Evolutionary conservation across 169 alveolate genomes (phyloP).

Genomic region (Eimeria acervulina): DNA sequence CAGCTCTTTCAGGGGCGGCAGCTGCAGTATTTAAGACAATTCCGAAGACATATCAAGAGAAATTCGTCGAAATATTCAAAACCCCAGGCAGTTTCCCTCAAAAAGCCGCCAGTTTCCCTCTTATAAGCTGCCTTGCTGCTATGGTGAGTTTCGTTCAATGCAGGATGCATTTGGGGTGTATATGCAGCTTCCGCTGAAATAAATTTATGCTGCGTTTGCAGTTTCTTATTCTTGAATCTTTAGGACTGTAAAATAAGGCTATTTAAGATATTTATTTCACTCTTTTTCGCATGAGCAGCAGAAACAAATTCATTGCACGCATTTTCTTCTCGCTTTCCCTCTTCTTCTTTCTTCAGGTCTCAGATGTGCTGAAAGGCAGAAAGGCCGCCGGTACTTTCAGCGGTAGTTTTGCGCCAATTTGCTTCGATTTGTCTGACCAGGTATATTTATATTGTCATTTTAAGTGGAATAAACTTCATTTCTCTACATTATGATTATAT

Average conservation of each 20-base stretch:
- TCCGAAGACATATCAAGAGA: constrained; percentile 53
- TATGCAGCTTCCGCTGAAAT: no score
- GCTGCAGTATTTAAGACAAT: neutral
- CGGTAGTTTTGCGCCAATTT: constrained; percentile 73
- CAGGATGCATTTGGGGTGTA: no score
- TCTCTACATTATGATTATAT: no score
- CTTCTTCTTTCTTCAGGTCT: neutral
- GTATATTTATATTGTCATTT: neutral
- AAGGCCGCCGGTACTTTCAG: constrained; percentile 49
- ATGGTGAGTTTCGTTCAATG: no score
- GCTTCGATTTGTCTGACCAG: constrained; percentile 65
- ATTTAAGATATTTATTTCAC: no score
- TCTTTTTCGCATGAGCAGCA: neutral
- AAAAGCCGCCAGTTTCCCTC: constrained; percentile 53
- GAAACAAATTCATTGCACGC: neutral
- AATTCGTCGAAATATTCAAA: neutral
- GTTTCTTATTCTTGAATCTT: neutral
- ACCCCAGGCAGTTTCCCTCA: constrained; percentile 30
- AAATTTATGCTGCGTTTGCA: neutral
- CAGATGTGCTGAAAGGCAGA: constrained; percentile 15
- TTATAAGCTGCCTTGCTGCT: constrained; percentile 32
- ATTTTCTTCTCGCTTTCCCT: neutral
- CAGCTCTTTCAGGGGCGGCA: constrained; percentile 18
- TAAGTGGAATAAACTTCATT: neutral
- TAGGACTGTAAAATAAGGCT: neutral